Base-by-base conservation (phyloP, 805 yeast genomes). In the Lachancea thermotolerans region DNA sequence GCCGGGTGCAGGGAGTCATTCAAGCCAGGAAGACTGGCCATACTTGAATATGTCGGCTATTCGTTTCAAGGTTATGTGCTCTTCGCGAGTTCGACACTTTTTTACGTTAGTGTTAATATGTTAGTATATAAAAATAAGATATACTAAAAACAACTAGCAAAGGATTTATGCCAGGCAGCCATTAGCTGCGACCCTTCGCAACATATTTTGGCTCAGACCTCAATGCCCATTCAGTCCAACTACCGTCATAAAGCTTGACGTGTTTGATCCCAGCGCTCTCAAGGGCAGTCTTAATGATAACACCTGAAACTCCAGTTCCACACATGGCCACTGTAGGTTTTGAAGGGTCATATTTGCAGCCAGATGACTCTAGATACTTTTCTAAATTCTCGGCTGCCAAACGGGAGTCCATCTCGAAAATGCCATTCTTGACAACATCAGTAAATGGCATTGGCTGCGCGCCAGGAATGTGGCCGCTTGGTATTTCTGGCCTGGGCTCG, bases 301-400 rank as follows among this genome's bases (percentile, higher is more conserved):
- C 87, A 0, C 97, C 98, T 10, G 97, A 82, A 40, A 93, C 97
- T 38, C 98, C 99, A 0, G 97, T 83, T 27, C 98, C 99, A 62
- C 99, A 93, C 86, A 86, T 79, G 34, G 84, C 85, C 41, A 93
- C 79, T 15, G 85, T 79, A 10, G 87, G 90, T 56, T 83, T 82
- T 14, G 70, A 64, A 3, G 61, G 58, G 47, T 69, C 69, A 10
- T 56, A 55, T 1, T 46, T 65, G 42, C 47, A 55, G 2, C 68
- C 67, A 35, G 73, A 62, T 35, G 65, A 67, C 8, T 70, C 58
- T 52, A 89, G 74, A 10, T 79, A 61, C 12, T 65, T 57, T 6
- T 60, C 47, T 33, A 91, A 58, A 37, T 75, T 78, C 10, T 62
- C 68, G 8, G 68, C 58, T 51, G 57, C 49, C 9, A 47, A 51